Base-by-base conservation (phyloP, 2,329 filamentous ascomycete genomes). In the Lachnellula cervina region DNA sequence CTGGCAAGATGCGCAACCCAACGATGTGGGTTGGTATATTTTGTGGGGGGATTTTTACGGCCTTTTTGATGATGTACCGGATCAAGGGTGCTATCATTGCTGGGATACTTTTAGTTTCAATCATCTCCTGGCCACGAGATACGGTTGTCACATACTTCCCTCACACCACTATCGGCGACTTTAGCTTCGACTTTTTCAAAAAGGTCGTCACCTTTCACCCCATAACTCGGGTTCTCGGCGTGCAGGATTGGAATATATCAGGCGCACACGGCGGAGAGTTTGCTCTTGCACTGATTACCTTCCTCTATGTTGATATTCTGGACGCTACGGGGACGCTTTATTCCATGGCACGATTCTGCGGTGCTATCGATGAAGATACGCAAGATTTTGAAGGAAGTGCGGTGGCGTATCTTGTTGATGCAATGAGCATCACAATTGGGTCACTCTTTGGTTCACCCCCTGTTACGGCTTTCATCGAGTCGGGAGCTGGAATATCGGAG, bases 1-100 rank as follows among this genome's bases (percentile, higher is more conserved):
- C 72, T 16, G 76, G 81, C 53, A 91, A 91, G 78, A 93, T 96
- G 89, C 83, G 89, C 58, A 89, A 81, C 66, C 88, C 90, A 1
- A 83, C 86, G 23, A 83, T 95, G 81, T 96, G 90, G 90, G 79
- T 95, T 51, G 90, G 90, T 38, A 91, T 95, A 64, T 94, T 95
- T 76, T 89, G 87, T 63, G 89, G 90, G 44, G 89, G 90, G 58
- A 80, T 95, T 60, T 74, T 95, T 49, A 95, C 90, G 1, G 86
- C 86, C 34, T 74, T 94, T 61, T 75, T 95, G 52, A 88, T 93
- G 85, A 81, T 92, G 76, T 95, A 90, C 71, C 85, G 89, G 19
- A 83, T 95, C 71, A 93, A 93, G 74, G 90, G 90, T 56, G 90
- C 90, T 55, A 88, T 96, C 65, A 91, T 95, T 65, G 80, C 83